Evolutionary conservation across 2,329 filamentous ascomycete genomes (phyloP).

Genomic region (Pseudomassariella vexata): DNA sequence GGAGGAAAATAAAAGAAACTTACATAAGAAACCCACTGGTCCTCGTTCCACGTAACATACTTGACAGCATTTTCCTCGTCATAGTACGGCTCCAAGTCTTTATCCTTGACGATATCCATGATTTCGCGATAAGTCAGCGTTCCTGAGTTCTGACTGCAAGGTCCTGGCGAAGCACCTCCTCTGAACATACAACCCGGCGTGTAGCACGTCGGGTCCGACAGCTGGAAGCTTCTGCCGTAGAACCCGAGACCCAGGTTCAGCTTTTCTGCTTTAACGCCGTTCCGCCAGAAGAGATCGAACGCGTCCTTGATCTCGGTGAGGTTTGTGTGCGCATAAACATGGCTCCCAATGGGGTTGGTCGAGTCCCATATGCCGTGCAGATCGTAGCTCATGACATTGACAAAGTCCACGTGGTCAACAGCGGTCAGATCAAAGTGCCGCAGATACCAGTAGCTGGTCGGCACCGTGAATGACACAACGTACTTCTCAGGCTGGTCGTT

Average conservation of each 20-base stretch:
- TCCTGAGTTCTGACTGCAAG: slow-evolving; percentile 15
- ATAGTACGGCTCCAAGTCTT: neutral
- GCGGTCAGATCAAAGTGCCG: slow-evolving; percentile 9
- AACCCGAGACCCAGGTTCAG: slow-evolving; percentile 39
- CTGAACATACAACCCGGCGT: slow-evolving; percentile 17
- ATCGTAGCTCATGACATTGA: slow-evolving; percentile 33
- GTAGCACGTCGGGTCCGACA: slow-evolving; percentile 17
- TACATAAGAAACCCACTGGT: slow-evolving; percentile 27
- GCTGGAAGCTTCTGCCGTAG: slow-evolving; percentile 31
- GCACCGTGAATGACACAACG: slow-evolving; percentile 6
- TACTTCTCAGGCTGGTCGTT: neutral
- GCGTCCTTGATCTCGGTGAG: slow-evolving; percentile 38
- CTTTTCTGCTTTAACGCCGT: slow-evolving; percentile 32
- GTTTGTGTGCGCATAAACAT: slow-evolving; percentile 36
- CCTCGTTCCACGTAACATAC: slow-evolving; percentile 15
- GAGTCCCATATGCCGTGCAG: slow-evolving; percentile 36
- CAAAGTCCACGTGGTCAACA: slow-evolving; percentile 18
- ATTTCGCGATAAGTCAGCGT: slow-evolving; percentile 20
- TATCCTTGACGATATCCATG: slow-evolving; percentile 11
- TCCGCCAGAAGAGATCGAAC: slow-evolving; percentile 42
- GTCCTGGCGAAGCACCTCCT: slow-evolving; percentile 10
- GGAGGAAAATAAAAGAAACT: too few relatives aligned
- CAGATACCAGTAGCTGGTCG: slow-evolving; percentile 11
- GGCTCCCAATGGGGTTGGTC: slow-evolving; percentile 20
- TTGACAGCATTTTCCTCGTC: slow-evolving; percentile 22